Percentiles rank a stretch among this genome's conserved stretches.
Evolutionary conservation across 1,139 yeast species (phyloP).

Genomic region (Blastobotrys illinoisensis): DNA sequence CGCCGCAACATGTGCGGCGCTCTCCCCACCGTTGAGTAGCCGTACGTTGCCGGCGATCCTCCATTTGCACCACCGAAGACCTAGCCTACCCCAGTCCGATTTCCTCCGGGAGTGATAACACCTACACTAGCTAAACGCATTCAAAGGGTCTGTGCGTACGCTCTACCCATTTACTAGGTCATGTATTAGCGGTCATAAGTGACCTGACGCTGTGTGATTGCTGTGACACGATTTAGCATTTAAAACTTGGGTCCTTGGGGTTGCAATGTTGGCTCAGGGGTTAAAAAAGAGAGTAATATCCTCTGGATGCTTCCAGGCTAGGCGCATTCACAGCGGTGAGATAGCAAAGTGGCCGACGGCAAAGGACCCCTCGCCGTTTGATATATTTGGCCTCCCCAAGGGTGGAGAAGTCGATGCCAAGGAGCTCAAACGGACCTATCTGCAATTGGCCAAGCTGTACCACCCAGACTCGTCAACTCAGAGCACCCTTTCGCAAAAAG

Average conservation of each 20-base stretch:
- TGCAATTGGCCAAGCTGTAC: conserved; percentile 66
- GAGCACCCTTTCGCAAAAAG: conserved; percentile 11
- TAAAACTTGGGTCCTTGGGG: too few relatives aligned
- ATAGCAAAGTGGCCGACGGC: conserved; percentile 10
- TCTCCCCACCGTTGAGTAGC: too few relatives aligned
- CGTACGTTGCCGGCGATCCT: not conserved
- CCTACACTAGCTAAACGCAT: too few relatives aligned
- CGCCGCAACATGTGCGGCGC: not conserved
- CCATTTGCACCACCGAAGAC: too few relatives aligned
- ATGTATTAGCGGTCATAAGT: too few relatives aligned
- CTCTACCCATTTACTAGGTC: too few relatives aligned
- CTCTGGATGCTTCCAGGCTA: not conserved
- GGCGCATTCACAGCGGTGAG: not conserved
- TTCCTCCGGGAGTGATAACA: too few relatives aligned
- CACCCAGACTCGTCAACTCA: conserved; percentile 65
- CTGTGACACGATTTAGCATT: too few relatives aligned
- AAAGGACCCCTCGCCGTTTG: conserved; percentile 63
- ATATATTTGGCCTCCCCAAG: conserved; percentile 49
- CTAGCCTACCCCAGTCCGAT: too few relatives aligned
- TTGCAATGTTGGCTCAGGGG: not conserved
- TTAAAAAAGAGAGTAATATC: not conserved
- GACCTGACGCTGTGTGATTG: too few relatives aligned
- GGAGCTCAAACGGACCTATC: conserved; percentile 50
- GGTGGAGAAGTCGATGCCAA: conserved; percentile 35
- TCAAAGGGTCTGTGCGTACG: not conserved